These are phyloP conservation scores for Plasmodium relictum DNA, from an alignment of 169 alveolate species.

Conservation along the genomic window DNA sequence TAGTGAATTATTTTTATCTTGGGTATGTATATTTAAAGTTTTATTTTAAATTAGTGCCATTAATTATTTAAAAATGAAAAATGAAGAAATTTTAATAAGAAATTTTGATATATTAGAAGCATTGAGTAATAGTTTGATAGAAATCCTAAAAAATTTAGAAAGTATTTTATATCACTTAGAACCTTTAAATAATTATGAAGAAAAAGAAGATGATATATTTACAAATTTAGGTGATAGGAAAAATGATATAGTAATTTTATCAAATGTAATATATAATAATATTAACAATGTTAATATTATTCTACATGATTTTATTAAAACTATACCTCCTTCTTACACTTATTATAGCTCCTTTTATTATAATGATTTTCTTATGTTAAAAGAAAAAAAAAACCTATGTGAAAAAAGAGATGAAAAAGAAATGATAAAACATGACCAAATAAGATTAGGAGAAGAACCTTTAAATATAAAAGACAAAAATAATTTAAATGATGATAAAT, in stretches of 20 bases:
- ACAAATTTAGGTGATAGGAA: constrained; percentile 30
- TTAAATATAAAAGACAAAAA: not conserved
- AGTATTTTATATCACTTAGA: constrained; percentile 21
- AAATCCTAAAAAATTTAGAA: constrained; percentile 55
- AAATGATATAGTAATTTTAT: constrained; percentile 58
- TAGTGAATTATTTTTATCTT: too few relatives aligned
- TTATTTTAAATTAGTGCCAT: too few relatives aligned
- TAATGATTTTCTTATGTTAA: constrained; percentile 25
- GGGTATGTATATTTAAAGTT: too few relatives aligned
- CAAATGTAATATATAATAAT: constrained; percentile 45
- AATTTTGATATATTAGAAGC: constrained; percentile 31
- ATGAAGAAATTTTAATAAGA: constrained; percentile 16
- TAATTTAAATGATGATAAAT: not conserved
- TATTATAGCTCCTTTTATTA: constrained; percentile 40
- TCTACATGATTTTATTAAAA: constrained; percentile 62
- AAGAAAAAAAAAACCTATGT: constrained; percentile 31
- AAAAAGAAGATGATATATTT: constrained; percentile 39
- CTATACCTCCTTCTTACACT: constrained; percentile 73
- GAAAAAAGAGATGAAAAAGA: not conserved
- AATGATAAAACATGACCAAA: not conserved
- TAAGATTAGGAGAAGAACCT: too few relatives aligned
- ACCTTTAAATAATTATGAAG: constrained; percentile 61
- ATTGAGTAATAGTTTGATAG: constrained; percentile 28
- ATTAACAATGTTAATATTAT: constrained; percentile 32
- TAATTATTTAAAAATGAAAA: constrained; percentile 25